Conservation (phyloP, 805 yeast genomes). For the Candida silvicultrix region DNA sequence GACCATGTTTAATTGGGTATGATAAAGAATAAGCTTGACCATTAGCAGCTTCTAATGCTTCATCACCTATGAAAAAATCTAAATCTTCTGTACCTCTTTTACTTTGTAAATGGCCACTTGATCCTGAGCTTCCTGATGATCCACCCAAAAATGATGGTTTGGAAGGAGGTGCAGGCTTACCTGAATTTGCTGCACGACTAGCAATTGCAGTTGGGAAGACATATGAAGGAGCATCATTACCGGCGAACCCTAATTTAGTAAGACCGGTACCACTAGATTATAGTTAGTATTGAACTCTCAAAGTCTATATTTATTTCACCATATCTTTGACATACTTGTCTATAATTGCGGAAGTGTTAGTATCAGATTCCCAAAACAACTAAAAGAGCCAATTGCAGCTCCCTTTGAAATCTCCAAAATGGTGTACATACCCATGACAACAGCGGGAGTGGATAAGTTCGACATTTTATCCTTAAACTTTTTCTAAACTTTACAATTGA, state of each 20-base stretch:
- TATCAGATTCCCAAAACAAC: background rate
- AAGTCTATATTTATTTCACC: too few species aligned
- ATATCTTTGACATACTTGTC: slow-evolving; percentile 24
- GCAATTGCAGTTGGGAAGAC: slow-evolving; percentile 94
- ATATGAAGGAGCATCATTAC: slow-evolving; percentile 96
- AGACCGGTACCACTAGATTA: slow-evolving; percentile 86
- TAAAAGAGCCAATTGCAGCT: background rate
- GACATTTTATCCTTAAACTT: slow-evolving; percentile 11
- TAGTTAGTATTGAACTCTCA: slow-evolving; percentile 13
- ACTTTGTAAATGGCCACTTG: slow-evolving; percentile 40
- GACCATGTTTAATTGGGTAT: slow-evolving; percentile 96
- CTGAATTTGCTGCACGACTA: slow-evolving; percentile 50
- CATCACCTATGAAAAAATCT: slow-evolving; percentile 94
- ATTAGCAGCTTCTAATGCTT: slow-evolving; percentile 85
- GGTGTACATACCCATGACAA: slow-evolving; percentile 82
- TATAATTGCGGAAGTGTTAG: slow-evolving; percentile 10
- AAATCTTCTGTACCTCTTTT: slow-evolving; percentile 91
- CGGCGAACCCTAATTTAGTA: slow-evolving; percentile 97
- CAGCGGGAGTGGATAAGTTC: slow-evolving; percentile 65
- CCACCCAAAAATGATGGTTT: slow-evolving; percentile 37
- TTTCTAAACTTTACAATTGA: too few species aligned
- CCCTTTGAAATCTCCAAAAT: background rate
- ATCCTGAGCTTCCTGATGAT: slow-evolving; percentile 15
- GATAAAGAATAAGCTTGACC: slow-evolving; percentile 83
- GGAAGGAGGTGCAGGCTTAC: slow-evolving; percentile 37